Base-by-base conservation (phyloP, 2,329 filamentous ascomycete genomes). In the Diaporthe sp. region DNA sequence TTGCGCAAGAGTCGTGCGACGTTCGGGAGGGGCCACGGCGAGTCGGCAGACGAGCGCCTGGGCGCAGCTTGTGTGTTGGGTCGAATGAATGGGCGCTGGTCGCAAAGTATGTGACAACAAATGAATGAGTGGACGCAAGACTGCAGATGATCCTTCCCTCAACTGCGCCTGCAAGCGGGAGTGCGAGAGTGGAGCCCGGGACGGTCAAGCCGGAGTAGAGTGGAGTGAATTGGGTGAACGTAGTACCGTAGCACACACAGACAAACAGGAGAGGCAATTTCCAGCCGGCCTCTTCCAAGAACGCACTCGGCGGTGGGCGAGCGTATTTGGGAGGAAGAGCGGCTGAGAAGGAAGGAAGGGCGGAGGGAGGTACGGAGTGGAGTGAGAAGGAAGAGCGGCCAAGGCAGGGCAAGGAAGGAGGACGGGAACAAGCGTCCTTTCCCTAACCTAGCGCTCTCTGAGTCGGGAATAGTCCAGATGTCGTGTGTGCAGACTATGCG, bases 41-140 rank as follows among this genome's bases (percentile, higher is more conserved):
- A n/a, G 15, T 37, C 8, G 39, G 37, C 12, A 34, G 53, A 53
- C 7, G 17, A 31, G 34, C n/a, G 17, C 10, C 15, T 37, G 34
- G 22, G 61, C 22, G 37, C 12, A 44, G 51, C 1, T 55, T 51
- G 34, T 74, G 61, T 15, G 47, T 42, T 20, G 49, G 22, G n/a
- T 28, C 22, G 47, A 70, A 68, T 31, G 25, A 34, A 55, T 22
- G 34, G 60, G 39, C 42, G 63, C 70, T 22, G 57, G 47, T 74
- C 58, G 73, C 39, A 49, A 42, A 49, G 20, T 49, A 15, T 22
- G 39, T 70, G 34, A n/a, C 42, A 57, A 31, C 12, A 22, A 71
- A 47, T 70, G 67, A 76, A 76, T 49, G 75, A 75, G 49, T 44
- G 75, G 73, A 76, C 72, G 72, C 75, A 76, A 61, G 72, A 70